A percentile compares a stretch with the other conserved stretches of the same genome.
phyloP scores from a whole-genome alignment of 1,284 basidiomycete genomes.

The Agaricales sp. region DNA sequence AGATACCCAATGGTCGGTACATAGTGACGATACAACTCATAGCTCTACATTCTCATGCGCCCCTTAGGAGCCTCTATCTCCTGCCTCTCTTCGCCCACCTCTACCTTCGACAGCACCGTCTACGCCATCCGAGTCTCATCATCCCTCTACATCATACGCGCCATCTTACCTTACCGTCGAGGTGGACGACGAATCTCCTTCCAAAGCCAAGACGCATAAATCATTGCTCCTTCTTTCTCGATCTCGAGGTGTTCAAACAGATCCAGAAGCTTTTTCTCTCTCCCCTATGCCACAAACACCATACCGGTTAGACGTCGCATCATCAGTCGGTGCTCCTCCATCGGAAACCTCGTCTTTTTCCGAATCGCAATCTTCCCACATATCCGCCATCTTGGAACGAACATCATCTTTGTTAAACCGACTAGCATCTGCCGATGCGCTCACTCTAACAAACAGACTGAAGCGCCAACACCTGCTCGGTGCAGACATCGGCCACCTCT shows the following conservation, averaged over 20 bases:
- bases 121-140: not conserved
- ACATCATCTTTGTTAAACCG: slow-evolving; percentile 56
- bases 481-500: slow-evolving; percentile 82
- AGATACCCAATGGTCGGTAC: not conserved
- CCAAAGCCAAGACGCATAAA: slow-evolving; percentile 18
- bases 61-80: not conserved
- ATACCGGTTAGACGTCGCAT: slow-evolving; percentile 29
- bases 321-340: slow-evolving; percentile 42
- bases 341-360: slow-evolving; percentile 62
- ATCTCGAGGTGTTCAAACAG: slow-evolving; percentile 70
- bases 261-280: slow-evolving; percentile 24
- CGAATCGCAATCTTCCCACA: slow-evolving; percentile 38
- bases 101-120: not conserved
- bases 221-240: slow-evolving; percentile 51
- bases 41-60: not conserved
- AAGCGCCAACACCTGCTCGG: slow-evolving; percentile 87
- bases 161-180: slow-evolving; percentile 38
- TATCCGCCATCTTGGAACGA: slow-evolving; percentile 65
- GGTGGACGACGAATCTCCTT: slow-evolving; percentile 27
- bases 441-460: slow-evolving; percentile 81
- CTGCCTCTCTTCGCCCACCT: not conserved
- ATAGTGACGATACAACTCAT: not conserved
- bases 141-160: slow-evolving; percentile 7
- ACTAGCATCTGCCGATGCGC: slow-evolving; percentile 75
- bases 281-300: slow-evolving; percentile 27